Conservation (phyloP, 164 flowering plant species). For the Echeveria elegans region DNA sequence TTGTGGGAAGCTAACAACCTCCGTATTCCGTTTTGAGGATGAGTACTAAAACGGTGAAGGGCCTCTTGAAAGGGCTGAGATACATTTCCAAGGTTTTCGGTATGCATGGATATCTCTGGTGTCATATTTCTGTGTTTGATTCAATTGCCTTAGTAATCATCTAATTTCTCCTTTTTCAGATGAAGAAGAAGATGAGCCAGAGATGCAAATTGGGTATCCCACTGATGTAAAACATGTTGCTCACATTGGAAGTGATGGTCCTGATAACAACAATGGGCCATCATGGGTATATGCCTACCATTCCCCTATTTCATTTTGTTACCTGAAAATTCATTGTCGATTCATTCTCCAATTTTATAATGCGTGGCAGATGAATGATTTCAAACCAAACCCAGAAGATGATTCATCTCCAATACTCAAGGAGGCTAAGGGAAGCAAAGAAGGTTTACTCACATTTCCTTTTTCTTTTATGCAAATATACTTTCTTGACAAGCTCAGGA, state of each 20-base stretch:
- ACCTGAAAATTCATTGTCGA: neutral
- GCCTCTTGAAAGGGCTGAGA: slow-evolving; percentile 4
- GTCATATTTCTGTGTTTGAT: neutral
- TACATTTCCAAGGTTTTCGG: slow-evolving; percentile 3
- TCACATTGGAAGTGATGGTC: neutral
- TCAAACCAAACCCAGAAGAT: slow-evolving; percentile 1
- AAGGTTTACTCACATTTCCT: neutral
- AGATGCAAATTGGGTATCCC: slow-evolving; percentile 4
- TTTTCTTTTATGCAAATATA: too few species aligned
- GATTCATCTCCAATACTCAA: neutral
- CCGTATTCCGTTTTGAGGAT: neutral
- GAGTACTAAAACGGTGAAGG: slow-evolving; percentile 1
- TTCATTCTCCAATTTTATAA: neutral
- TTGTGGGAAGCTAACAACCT: neutral
- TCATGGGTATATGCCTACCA: neutral
- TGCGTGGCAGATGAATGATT: neutral
- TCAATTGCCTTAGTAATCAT: neutral
- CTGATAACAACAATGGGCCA: neutral
- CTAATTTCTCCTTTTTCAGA: neutral
- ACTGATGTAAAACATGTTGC: slow-evolving; percentile 3
- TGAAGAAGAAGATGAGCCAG: neutral
- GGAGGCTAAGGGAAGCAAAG: neutral
- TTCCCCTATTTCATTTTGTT: neutral
- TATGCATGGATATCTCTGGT: neutral
- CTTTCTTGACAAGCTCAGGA: too few species aligned